These are phyloP conservation scores for Entamoeba dispar DNA, from an alignment of 208 protist genomes.

Conservation along the genomic window DNA sequence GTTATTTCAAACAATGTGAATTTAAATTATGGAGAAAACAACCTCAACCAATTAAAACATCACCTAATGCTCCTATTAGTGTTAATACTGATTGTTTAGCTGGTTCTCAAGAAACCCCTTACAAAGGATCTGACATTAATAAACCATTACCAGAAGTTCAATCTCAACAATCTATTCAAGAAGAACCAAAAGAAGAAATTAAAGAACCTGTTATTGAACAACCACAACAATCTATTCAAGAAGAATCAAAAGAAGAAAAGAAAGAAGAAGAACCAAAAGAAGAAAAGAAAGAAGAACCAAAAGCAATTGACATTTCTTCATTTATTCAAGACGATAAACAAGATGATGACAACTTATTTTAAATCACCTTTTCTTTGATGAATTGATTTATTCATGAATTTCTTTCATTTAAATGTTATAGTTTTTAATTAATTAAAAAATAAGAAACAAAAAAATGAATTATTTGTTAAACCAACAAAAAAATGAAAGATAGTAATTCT, in stretches of 20 bases:
- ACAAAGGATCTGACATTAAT: neutral
- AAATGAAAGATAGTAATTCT: too few species aligned
- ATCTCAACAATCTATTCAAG: neutral
- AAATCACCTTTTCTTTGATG: too few species aligned
- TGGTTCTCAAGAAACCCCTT: neutral
- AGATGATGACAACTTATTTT: too few species aligned
- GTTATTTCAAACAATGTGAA: neutral
- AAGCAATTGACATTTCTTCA: neutral
- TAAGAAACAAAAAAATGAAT: too few species aligned
- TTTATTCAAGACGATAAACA: too few species aligned
- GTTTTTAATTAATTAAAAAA: too few species aligned
- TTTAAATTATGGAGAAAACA: neutral
- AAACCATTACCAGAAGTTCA: neutral
- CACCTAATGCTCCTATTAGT: neutral
- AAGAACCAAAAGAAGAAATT: neutral
- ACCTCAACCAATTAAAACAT: neutral
- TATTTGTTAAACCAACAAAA: too few species aligned
- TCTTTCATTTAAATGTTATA: too few species aligned
- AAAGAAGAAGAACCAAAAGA: neutral
- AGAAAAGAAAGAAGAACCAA: neutral
- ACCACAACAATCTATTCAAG: neutral
- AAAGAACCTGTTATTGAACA: neutral
- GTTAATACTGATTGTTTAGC: neutral
- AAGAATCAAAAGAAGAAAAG: neutral
- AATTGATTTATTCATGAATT: too few species aligned